phyloP scores from a whole-genome alignment of 1,284 basidiomycete species.

The Thelephora terrestris region DNA sequence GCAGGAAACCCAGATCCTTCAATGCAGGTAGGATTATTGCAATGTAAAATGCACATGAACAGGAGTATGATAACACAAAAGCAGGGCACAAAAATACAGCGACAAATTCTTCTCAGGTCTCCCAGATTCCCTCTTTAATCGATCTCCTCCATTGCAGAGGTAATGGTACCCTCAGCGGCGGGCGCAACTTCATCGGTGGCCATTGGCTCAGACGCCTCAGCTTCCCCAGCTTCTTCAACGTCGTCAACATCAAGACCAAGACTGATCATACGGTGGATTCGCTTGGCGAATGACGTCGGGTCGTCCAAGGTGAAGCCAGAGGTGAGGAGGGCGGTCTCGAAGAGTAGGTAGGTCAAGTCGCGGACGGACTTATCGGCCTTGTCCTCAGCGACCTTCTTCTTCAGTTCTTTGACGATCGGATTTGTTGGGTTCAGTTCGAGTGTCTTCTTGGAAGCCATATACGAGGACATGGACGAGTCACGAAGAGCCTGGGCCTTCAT shows the following conservation, averaged over 20 bases:
- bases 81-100: too few species aligned
- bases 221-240: constrained; percentile 38
- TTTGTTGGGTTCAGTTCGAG: constrained; percentile 95
- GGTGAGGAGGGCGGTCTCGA: constrained; percentile 92
- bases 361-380: constrained; percentile 98
- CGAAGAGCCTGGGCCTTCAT: constrained; percentile 99
- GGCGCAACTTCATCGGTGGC: constrained; percentile 35
- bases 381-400: constrained; percentile 91
- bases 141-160: constrained; percentile 81
- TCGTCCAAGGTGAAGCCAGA: constrained; percentile 95
- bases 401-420: constrained; percentile 94
- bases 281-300: constrained; percentile 90
- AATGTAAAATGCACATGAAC: too few species aligned
- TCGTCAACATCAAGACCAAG: constrained; percentile 80
- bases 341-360: constrained; percentile 91
- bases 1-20: too few species aligned
- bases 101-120: too few species aligned
- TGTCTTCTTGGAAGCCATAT: constrained; percentile 99
- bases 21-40: too few species aligned
- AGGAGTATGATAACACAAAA: too few species aligned
- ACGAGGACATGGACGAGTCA: constrained; percentile 98
- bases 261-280: constrained; percentile 95
- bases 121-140: constrained; percentile 35
- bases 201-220: constrained; percentile 3
- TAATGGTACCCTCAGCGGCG: constrained; percentile 40